Conservation (phyloP, 768 basidiomycete genomes). For the Lentinula guzmanii region DNA sequence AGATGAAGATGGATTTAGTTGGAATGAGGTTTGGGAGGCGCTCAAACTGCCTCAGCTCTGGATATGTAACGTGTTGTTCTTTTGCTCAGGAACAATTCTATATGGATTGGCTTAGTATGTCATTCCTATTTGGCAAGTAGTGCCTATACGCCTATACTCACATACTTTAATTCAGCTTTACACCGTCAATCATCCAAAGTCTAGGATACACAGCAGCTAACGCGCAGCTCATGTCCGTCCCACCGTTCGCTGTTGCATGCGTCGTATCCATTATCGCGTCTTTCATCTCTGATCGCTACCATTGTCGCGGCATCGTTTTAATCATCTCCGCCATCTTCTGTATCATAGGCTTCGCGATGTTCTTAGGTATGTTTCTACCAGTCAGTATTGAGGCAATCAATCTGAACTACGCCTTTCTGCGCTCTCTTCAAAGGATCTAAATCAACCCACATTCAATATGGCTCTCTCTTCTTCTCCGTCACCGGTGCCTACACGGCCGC, state of each 20-base stretch:
- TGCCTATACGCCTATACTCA: too few relatives aligned
- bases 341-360: slow-evolving; percentile 49
- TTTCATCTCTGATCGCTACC: slow-evolving; percentile 47
- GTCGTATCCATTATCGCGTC: slow-evolving; percentile 30
- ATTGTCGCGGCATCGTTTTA: slow-evolving; percentile 39
- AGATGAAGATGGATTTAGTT: slow-evolving; percentile 26
- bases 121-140: slow-evolving; percentile 8
- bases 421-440: slow-evolving; percentile 8
- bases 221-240: slow-evolving; percentile 46
- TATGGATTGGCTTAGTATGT: slow-evolving; percentile 16
- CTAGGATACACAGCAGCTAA: slow-evolving; percentile 38
- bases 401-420: not conserved
- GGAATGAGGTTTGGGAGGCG: slow-evolving; percentile 27
- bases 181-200: slow-evolving; percentile 49
- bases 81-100: slow-evolving; percentile 25
- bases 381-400: not conserved
- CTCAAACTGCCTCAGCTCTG: slow-evolving; percentile 29
- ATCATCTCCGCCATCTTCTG: slow-evolving; percentile 38
- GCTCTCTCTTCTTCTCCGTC: slow-evolving; percentile 27
- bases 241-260: slow-evolving; percentile 32
- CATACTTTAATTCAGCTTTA: slow-evolving; percentile 36
- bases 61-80: slow-evolving; percentile 23
- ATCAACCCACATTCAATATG: slow-evolving; percentile 22
- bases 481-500: slow-evolving; percentile 25
- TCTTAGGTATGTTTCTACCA: slow-evolving; percentile 34